These are phyloP conservation scores for Parietichytrium sp. DNA, from an alignment of 108 stramenopile genomes.

Conservation along the genomic window DNA sequence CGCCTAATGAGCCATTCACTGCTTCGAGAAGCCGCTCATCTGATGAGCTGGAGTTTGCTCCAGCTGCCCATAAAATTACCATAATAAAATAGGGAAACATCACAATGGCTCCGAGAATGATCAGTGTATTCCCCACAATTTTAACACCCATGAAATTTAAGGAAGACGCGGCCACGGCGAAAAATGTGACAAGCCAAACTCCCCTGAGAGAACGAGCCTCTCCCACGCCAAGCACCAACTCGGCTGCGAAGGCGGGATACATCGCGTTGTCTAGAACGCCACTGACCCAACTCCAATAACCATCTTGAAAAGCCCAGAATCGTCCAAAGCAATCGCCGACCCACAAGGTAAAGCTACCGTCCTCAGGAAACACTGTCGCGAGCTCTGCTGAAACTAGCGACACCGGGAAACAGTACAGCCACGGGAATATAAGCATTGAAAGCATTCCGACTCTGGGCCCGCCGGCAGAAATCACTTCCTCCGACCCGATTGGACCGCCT, in stretches of 20 bases:
- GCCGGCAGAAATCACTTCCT: not conserved
- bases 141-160: slow-evolving; percentile 5
- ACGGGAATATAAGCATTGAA: not conserved
- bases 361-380: not conserved
- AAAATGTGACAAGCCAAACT: not conserved
- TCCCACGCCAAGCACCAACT: not conserved
- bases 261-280: slow-evolving; percentile 33
- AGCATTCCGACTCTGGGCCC: not conserved
- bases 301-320: slow-evolving; percentile 32
- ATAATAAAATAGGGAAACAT: not conserved
- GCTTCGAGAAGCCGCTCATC: too few species aligned
- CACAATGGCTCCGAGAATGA: not conserved
- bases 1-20: too few species aligned
- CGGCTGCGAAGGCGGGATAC: slow-evolving; percentile 11
- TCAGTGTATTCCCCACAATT: not conserved
- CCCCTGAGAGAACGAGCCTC: not conserved
- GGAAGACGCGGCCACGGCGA: not conserved
- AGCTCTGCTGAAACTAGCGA: slow-evolving; percentile 11
- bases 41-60: too few species aligned
- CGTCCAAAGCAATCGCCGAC: not conserved
- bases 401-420: not conserved
- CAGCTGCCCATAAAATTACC: too few species aligned
- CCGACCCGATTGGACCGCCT: slow-evolving; percentile 22
- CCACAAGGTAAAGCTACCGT: slow-evolving; percentile 32
- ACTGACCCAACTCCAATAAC: slow-evolving; percentile 30